Evolutionary conservation across 1,284 basidiomycete species (phyloP), one percentile per base, ranked within the genome.

Genomic region (Pisolithus thermaeus): DNA sequence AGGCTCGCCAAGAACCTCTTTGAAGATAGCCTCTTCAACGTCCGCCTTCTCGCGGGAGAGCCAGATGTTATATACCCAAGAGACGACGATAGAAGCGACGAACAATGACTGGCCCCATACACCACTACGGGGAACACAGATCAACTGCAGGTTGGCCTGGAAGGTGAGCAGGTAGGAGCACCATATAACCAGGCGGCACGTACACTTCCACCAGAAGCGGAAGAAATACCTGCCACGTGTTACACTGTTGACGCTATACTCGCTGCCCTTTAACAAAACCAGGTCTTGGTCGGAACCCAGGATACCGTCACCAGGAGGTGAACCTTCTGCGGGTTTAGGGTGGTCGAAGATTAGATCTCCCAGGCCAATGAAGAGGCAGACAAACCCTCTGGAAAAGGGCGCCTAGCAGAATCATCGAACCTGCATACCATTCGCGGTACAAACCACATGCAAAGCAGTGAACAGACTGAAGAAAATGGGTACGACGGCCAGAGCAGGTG

Each of bases 61-160:
- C 38, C 38, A 39, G 8, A 20, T 8, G 38, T 39, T 39, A 42
- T 67, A 59, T 11, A 20, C n/a, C 67, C 65, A 69, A 3, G 63
- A 68, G 12, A 47, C 54, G 18, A 47, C 50, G 49, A 69, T 52
- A 3, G 60, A 67, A 50, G 54, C 2, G 23, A 70, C 35, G 44
- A 69, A 69, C 62, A 69, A 60, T 47, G 60, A 56, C 50, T 69
- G 66, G 38, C 65, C 66, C 37, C 67, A 67, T 3, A 69, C 40
- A 3, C 54, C 53, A 11, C 58, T 60, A 16, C 60, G 58, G 32
- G 32, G 32, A 5, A 35, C 12, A 4, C 3, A 35, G 32, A 35
- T 14, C 32, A 35, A 35, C 32, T 68, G 66, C 25, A 50, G 47
- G 47, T 67, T 55, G 48, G 68, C 59, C 39, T 69, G 63, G 28